Conservation (phyloP, 2,329 filamentous ascomycete genomes). For the Huntiella bhutanensis region DNA sequence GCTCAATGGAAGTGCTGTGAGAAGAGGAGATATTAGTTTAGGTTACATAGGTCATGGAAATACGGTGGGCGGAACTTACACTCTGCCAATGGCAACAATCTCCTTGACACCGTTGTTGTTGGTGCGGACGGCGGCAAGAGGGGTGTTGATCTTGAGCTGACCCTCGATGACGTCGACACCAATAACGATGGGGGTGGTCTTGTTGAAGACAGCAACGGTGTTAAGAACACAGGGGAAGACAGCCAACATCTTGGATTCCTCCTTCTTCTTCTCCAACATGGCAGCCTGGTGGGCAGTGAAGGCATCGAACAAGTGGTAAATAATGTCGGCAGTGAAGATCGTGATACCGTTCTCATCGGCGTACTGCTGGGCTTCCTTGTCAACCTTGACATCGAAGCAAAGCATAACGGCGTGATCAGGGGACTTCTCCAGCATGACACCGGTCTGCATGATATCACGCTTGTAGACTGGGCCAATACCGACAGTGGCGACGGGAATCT, state of each 20-base stretch:
- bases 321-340: slow-evolving; percentile 96
- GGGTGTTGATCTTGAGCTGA: slow-evolving; percentile 68
- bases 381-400: slow-evolving; percentile 98
- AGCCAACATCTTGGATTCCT: slow-evolving; percentile 84
- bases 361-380: slow-evolving; percentile 83
- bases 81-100: slow-evolving; percentile 69
- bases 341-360: slow-evolving; percentile 91
- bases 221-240: slow-evolving; percentile 91
- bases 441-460: slow-evolving; percentile 89
- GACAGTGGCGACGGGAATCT: slow-evolving; percentile 95
- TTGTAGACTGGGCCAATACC: slow-evolving; percentile 96
- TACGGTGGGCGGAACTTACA: slow-evolving; percentile 42
- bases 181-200: slow-evolving; percentile 85
- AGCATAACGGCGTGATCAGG: slow-evolving; percentile 98
- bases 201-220: slow-evolving; percentile 93
- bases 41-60: background rate
- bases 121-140: slow-evolving; percentile 68
- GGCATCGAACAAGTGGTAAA: slow-evolving; percentile 93
- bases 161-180: slow-evolving; percentile 94
- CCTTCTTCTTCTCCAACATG: slow-evolving; percentile 78
- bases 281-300: slow-evolving; percentile 91
- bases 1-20: slow-evolving; percentile 74
- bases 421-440: slow-evolving; percentile 88
- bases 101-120: slow-evolving; percentile 73
- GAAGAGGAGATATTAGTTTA: slow-evolving; percentile 15